Percentiles rank a stretch among this genome's conserved stretches.
phyloP scores from a whole-genome alignment of 78 protist species.

The Bodo saltans region DNA sequence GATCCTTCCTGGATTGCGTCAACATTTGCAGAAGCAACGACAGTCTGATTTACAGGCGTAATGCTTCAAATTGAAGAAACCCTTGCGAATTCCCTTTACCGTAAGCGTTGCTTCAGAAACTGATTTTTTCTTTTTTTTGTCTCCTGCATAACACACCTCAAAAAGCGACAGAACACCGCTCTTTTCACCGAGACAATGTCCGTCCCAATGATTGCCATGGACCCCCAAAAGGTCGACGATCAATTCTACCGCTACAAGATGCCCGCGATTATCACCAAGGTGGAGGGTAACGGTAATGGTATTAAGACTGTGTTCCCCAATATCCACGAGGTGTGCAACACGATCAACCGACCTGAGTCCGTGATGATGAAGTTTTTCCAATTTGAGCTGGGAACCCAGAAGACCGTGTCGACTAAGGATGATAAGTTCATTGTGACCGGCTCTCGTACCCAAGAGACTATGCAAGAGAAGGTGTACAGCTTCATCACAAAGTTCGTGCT shows the following conservation, averaged over 20 bases:
- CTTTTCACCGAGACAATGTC: too few relatives aligned
- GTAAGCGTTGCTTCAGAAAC: too few relatives aligned
- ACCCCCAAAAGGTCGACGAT: slow-evolving; percentile 18
- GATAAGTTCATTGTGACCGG: slow-evolving; percentile 38
- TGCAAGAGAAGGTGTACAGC: slow-evolving; percentile 11
- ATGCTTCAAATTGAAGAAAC: too few relatives aligned
- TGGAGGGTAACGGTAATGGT: slow-evolving; percentile 51
- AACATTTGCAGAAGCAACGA: too few relatives aligned
- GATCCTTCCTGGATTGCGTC: too few relatives aligned
- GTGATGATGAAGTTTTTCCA: slow-evolving; percentile 37
- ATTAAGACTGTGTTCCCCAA: slow-evolving; percentile 51
- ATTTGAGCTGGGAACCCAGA: slow-evolving; percentile 23
- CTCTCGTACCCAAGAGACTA: not conserved
- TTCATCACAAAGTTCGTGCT: slow-evolving; percentile 37
- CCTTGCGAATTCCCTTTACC: too few relatives aligned
- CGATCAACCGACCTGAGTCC: not conserved
- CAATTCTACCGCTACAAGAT: slow-evolving; percentile 25
- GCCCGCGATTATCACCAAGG: slow-evolving; percentile 26
- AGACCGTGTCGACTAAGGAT: not conserved
- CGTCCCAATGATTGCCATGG: too few relatives aligned
- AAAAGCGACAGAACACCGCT: too few relatives aligned
- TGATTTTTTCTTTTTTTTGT: too few relatives aligned
- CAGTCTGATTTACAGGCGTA: too few relatives aligned
- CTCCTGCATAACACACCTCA: too few relatives aligned
- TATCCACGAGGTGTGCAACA: slow-evolving; percentile 18